Evolutionary conservation across 805 yeast species (phyloP), one percentile per base, ranked within the genome.

Genomic region (Lipomyces mesembrius): DNA sequence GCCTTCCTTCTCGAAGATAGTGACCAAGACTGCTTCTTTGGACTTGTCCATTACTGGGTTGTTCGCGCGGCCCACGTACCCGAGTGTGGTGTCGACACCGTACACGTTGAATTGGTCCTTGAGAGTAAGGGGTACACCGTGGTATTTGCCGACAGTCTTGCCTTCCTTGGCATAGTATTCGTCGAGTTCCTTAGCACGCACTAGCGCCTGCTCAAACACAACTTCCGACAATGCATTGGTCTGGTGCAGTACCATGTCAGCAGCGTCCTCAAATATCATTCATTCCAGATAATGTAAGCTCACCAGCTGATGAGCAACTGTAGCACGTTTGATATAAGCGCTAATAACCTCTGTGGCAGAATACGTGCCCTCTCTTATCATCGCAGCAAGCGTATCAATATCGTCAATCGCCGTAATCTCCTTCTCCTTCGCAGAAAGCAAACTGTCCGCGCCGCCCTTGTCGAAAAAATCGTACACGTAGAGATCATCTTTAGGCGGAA

Each of bases 81-180:
- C 77, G 17, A 71, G 63, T n/a, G 85, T 84, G 12, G 90, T 85
- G 71, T 84, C 82, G 68, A 80, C 83, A 29, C 85, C 88, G 62
- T 77, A 79, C 72, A 80, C 84, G 68, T 82, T 81, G 77, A 86
- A 83, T 74, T 87, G 91, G 73, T 88, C 92, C 74, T 88, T 88
- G 57, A 88, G 76, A 0, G 91, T 87, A 43, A 88, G 74, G 22
- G 92, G 92, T 52, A 88, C 77, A 55, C 92, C 92, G 71, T 88
- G 91, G 65, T 88, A 78, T 17, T 89, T 88, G 58, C 92, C 92
- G 39, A 84, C 76, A 0, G 87, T 77, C 68, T 83, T 79, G 29
- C 89, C 89, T 49, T 79, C 58, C 57, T 66, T 58, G 25, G 74
- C 76, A 64, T 71, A 84, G 73, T 83, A 82, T 29, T 80, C 83